Conservation (phyloP, 257 asterid species). For the Solanum raphanifolium region DNA sequence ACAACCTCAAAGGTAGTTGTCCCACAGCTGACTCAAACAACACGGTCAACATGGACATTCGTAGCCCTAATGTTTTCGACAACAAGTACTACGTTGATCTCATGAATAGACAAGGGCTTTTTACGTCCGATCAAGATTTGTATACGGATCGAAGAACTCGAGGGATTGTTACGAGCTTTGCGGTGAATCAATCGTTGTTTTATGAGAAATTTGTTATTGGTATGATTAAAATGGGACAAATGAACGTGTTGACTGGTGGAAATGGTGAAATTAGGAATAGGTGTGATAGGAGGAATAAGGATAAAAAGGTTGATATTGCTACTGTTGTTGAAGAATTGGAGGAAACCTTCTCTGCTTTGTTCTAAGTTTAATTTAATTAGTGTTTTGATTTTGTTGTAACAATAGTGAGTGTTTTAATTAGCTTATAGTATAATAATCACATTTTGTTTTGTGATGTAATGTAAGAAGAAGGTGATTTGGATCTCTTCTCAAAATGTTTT, state of each 20-base stretch:
- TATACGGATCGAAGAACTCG: not conserved
- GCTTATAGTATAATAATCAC: not conserved
- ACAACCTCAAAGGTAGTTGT: not conserved
- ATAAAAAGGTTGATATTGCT: not conserved
- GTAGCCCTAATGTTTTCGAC: not conserved
- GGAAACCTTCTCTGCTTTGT: not conserved
- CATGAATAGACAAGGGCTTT: conserved; percentile 1
- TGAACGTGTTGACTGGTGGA: not conserved
- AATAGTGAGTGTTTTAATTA: not conserved
- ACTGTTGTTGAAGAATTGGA: not conserved
- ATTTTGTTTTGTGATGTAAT: not conserved
- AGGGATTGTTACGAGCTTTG: not conserved
- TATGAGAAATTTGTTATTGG: not conserved
- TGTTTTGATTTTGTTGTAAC: not conserved
- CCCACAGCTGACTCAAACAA: not conserved
- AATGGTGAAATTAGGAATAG: not conserved
- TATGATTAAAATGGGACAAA: conserved; percentile 1
- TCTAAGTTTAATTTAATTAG: not conserved
- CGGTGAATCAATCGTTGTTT: not conserved
- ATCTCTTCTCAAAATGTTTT: not conserved
- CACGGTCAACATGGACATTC: not conserved
- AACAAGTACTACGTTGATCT: conserved; percentile 5
- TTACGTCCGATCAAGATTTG: not conserved
- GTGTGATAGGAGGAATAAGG: not conserved
- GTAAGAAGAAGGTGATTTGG: not conserved